A percentile compares a stretch with the other conserved stretches of the same genome.
phyloP scores from a whole-genome alignment of 805 yeast species.

The Metschnikowia proteae region DNA sequence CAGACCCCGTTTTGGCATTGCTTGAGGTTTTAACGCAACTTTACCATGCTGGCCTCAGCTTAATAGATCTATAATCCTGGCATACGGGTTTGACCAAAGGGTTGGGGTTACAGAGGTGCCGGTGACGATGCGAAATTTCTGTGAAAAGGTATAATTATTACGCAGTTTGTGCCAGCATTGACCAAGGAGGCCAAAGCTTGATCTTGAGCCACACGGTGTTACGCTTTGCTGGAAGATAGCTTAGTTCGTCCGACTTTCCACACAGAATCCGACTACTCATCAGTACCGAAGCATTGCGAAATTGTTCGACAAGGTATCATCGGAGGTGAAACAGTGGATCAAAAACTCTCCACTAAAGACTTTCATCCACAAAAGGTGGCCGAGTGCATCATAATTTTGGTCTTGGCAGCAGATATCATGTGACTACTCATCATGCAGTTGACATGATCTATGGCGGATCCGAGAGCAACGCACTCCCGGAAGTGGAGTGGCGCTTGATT shows the following conservation, averaged over 20 bases:
- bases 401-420: slow-evolving; percentile 23
- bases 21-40: slow-evolving; percentile 40
- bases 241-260: slow-evolving; percentile 26
- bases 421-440: slow-evolving; percentile 34
- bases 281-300: slow-evolving; percentile 60
- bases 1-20: slow-evolving; percentile 60
- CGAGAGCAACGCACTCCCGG: slow-evolving; percentile 40
- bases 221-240: too few relatives aligned
- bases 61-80: slow-evolving; percentile 9
- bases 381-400: slow-evolving; percentile 15
- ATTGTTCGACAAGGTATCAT: slow-evolving; percentile 22
- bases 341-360: slow-evolving; percentile 30
- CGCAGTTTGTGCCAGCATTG: slow-evolving; percentile 15
- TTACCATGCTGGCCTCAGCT: slow-evolving; percentile 7
- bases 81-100: slow-evolving; percentile 17
- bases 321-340: slow-evolving; percentile 24
- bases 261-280: slow-evolving; percentile 58
- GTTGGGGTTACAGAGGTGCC: slow-evolving; percentile 15
- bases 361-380: slow-evolving; percentile 29
- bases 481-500: slow-evolving; percentile 14
- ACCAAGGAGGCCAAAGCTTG: slow-evolving; percentile 15
- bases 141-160: slow-evolving; percentile 8
- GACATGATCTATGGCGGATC: slow-evolving; percentile 35
- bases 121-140: slow-evolving; percentile 6
- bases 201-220: slow-evolving; percentile 3